Evolutionary conservation across 306 rosid species (phyloP).

Genomic region (Canavalia ensiformis): DNA sequence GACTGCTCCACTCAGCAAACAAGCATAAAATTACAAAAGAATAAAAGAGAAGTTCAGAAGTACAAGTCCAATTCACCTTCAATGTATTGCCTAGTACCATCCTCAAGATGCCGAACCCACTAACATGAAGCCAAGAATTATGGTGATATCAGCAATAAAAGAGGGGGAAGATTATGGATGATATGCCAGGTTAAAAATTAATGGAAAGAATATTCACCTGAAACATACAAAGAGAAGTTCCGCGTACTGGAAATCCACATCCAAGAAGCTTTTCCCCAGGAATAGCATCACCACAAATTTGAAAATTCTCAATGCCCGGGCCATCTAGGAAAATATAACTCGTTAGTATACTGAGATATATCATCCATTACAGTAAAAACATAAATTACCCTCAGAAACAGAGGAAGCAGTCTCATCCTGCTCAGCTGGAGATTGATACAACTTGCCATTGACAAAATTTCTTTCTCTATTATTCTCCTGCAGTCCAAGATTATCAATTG

Average conservation of each 20-base stretch:
- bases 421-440: conserved; percentile 50
- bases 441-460: conserved; percentile 48
- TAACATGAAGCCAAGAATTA: conserved; percentile 53
- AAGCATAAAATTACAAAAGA: conserved; percentile 9
- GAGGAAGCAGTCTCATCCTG: conserved; percentile 57
- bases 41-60: not conserved
- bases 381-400: conserved; percentile 62
- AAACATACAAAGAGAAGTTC: conserved; percentile 94
- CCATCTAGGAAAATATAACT: conserved; percentile 59
- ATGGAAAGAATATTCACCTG: conserved; percentile 70
- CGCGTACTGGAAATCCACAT: conserved; percentile 89
- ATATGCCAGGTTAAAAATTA: conserved; percentile 25
- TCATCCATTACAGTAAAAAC: conserved; percentile 22
- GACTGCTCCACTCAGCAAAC: conserved; percentile 16
- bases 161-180: conserved; percentile 19
- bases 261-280: conserved; percentile 95
- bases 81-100: conserved; percentile 93
- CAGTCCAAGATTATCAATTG: conserved; percentile 49
- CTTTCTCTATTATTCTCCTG: conserved; percentile 47
- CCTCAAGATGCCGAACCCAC: conserved; percentile 99
- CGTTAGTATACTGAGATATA: conserved; percentile 37
- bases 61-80: conserved; percentile 71
- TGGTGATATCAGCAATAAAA: conserved; percentile 39
- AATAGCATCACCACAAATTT: conserved; percentile 83
- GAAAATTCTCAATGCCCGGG: conserved; percentile 93